Evolutionary conservation across 495 filamentous ascomycete genomes (phyloP).

Genomic region (Lichenothelia convexa): DNA sequence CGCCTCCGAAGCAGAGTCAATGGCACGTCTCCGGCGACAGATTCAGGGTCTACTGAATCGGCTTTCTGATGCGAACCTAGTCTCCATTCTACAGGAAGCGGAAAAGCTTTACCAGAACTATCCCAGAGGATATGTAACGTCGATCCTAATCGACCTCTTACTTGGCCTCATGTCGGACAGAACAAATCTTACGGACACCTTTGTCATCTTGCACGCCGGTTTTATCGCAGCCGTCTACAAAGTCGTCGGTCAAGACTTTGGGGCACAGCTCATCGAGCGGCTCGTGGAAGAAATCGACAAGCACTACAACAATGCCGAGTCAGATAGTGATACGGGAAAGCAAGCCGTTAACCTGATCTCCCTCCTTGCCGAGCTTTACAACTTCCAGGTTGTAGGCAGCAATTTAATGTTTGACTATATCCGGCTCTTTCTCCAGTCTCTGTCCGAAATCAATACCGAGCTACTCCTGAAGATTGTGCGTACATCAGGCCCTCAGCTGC

Average conservation of each 20-base stretch:
- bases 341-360: conserved; percentile 62
- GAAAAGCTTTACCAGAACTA: conserved; percentile 67
- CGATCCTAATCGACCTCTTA: conserved; percentile 53
- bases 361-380: conserved; percentile 75
- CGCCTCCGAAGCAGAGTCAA: conserved; percentile 44
- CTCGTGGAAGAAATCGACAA: conserved; percentile 51
- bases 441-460: conserved; percentile 84
- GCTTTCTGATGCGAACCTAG: conserved; percentile 71
- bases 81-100: conserved; percentile 61
- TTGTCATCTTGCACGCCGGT: conserved; percentile 76
- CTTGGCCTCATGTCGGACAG: conserved; percentile 59
- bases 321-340: conserved; percentile 33
- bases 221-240: conserved; percentile 82
- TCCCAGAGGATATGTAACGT: conserved; percentile 68
- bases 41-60: conserved; percentile 82
- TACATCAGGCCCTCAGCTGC: conserved; percentile 59
- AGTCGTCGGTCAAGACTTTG: conserved; percentile 69
- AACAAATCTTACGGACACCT: conserved; percentile 61
- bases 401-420: conserved; percentile 81
- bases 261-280: conserved; percentile 62
- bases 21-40: conserved; percentile 54
- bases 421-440: conserved; percentile 48
- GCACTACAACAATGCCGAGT: conserved; percentile 25
- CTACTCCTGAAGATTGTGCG: conserved; percentile 70
- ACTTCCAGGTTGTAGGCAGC: conserved; percentile 69